Evolutionary conservation across 345 rosid species (phyloP), one percentile per base, ranked within the genome.

Genomic region (Gossypioides kirkii): DNA sequence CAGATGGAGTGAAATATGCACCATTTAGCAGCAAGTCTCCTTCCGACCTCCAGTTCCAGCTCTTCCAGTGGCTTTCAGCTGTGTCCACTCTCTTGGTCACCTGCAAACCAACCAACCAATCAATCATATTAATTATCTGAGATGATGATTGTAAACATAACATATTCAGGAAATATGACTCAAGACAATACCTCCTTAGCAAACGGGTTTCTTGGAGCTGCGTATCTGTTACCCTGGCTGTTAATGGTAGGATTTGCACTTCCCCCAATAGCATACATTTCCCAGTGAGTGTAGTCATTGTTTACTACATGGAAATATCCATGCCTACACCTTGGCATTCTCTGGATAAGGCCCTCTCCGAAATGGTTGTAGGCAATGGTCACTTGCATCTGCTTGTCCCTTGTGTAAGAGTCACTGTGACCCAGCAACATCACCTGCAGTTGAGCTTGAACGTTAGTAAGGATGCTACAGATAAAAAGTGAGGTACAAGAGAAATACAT

Each of bases 231-330:
- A 41, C 94, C 98, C 84, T 93, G 98, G 76, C 98, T 93, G 88
- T 91, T 93, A 77, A 91, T 93, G 75, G 98, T 93, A 70, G 98
- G 97, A 17, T 74, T 73, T 54, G 97, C 98, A 78, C 98, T 91
- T 76, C 98, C 98, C 73, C 98, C 98, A 74, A 93, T 93, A 70
- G 98, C 98, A 63, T 93, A 93, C 98, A 93, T 93, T 77, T 89
- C 95, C 98, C 98, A 93, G 80, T 93, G 98, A 68, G 97, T 93
- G 84, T 93, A 93, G 82, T 93, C 98, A 66, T 93, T 93, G 89
- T 93, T 93, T 67, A 93, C 97, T 76, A 93, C 97, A 76, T 93
- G 98, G 89, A 93, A 93, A 43, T 91, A 93, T 2, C 98, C 98
- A 72, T 91, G 97, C 77, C 98, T 85, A 73, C 98, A 93, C 86